These are phyloP conservation scores for Saturnispora galanensis DNA, from an alignment of 805 yeast genomes.

Conservation along the genomic window DNA sequence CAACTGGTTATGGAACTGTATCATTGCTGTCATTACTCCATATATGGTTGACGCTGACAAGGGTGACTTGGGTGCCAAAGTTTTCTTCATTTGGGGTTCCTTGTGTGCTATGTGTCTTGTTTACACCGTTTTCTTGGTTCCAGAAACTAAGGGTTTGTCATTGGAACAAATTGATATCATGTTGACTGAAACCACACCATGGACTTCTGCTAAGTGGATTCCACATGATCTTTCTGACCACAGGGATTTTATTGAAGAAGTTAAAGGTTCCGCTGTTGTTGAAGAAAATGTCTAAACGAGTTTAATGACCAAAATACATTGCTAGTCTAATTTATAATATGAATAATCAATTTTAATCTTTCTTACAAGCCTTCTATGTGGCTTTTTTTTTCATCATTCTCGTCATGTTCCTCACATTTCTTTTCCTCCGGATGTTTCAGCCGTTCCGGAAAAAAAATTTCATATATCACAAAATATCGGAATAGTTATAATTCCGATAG, in stretches of 20 bases:
- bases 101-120: conserved; percentile 35
- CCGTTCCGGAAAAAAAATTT: too few relatives aligned
- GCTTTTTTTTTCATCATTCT: too few relatives aligned
- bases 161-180: conserved; percentile 67
- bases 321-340: too few relatives aligned
- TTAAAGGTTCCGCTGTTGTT: conserved; percentile 1
- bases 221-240: conserved; percentile 19
- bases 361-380: too few relatives aligned
- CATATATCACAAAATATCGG: too few relatives aligned
- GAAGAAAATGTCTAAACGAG: background rate
- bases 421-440: too few relatives aligned
- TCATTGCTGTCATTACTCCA: conserved; percentile 69
- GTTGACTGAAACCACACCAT: conserved; percentile 27
- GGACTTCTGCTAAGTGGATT: conserved; percentile 27
- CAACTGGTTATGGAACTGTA: conserved; percentile 73
- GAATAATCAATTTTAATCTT: too few relatives aligned
- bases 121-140: conserved; percentile 64
- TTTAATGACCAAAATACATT: background rate
- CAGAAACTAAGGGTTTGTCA: conserved; percentile 73
- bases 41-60: conserved; percentile 56
- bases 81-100: conserved; percentile 67
- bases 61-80: conserved; percentile 53
- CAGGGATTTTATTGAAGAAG: conserved; percentile 18
- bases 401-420: too few relatives aligned
- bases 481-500: too few relatives aligned